A percentile compares a stretch with the other conserved stretches of the same genome.
These are phyloP conservation scores for Pichia membranifaciens DNA, from an alignment of 805 yeast genomes.

Conservation along the genomic window DNA sequence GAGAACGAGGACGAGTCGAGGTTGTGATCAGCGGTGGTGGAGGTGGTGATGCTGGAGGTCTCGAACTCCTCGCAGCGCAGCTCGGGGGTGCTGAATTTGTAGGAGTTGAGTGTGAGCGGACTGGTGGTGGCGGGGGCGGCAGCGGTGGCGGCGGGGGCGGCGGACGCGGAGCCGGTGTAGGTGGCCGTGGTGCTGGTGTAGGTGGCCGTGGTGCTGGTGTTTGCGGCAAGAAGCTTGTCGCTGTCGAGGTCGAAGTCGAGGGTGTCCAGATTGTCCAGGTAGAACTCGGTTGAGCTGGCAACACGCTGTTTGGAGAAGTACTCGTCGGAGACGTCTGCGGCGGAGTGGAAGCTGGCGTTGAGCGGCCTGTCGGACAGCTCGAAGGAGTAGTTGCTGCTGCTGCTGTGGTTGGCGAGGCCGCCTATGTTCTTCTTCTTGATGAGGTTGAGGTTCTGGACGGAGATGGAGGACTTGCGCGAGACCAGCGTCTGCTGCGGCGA, in stretches of 20 bases:
- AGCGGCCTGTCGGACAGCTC: too few species aligned
- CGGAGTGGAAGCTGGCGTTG: not conserved
- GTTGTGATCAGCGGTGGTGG: too few species aligned
- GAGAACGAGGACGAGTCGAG: not conserved
- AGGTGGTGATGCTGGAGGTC: not conserved
- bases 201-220: not conserved
- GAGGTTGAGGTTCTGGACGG: not conserved
- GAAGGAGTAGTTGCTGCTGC: not conserved
- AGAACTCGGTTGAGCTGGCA: not conserved
- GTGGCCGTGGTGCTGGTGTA: not conserved
- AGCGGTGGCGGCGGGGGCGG: not conserved
- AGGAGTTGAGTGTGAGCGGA: not conserved
- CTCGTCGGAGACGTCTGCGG: not conserved
- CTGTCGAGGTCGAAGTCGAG: too few species aligned
- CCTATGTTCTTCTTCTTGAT: constrained; percentile 1
- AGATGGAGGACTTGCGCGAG: constrained; percentile 1
- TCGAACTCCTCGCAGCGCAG: not conserved
- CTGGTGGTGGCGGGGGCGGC: not conserved
- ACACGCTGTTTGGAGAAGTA: not conserved
- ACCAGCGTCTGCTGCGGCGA: constrained; percentile 1
- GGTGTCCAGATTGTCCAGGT: not conserved
- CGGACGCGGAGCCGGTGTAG: not conserved
- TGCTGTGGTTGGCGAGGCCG: not conserved
- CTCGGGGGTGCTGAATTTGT: not conserved
- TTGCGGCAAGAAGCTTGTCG: too few species aligned